Evolutionary conservation across 2,329 filamentous ascomycete species (phyloP).

Genomic region (Penicillium sp.): DNA sequence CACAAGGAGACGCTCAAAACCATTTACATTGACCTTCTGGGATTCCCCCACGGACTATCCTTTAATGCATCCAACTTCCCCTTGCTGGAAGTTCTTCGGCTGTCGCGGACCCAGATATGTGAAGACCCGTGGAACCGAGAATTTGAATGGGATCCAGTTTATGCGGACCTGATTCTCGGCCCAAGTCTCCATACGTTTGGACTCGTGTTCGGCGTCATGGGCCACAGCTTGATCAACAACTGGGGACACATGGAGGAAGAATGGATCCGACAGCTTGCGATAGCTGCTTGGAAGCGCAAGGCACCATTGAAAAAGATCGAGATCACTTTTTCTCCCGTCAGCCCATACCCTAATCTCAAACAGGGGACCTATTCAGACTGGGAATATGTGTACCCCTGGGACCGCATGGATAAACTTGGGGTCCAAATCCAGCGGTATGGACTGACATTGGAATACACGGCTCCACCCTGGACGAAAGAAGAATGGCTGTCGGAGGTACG

Average conservation of each 20-base stretch:
- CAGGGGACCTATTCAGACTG: conserved; percentile 5
- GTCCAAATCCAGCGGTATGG: conserved; percentile 4
- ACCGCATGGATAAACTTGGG: conserved; percentile 1
- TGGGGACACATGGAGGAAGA: conserved; percentile 51
- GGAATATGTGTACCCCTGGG: conserved; percentile 10
- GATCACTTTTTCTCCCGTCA: conserved; percentile 2
- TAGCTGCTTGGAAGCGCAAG: conserved; percentile 68
- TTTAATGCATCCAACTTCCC: conserved; percentile 8
- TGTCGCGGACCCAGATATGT: conserved; percentile 8
- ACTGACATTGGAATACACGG: conserved; percentile 1
- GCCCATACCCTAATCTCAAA: conserved; percentile 4
- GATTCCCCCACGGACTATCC: not conserved
- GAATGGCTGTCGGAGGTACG: conserved; percentile 3
- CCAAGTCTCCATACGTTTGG: conserved; percentile 6
- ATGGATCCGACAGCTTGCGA: conserved; percentile 62
- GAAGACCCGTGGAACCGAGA: not conserved
- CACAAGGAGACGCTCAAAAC: conserved; percentile 4
- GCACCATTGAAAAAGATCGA: conserved; percentile 7
- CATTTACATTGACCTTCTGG: conserved; percentile 5
- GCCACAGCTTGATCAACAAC: conserved; percentile 9
- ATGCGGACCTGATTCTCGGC: conserved; percentile 2
- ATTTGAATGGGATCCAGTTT: conserved; percentile 7
- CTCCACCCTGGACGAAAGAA: conserved; percentile 7
- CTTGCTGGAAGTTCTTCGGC: not conserved
- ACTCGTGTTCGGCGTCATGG: conserved; percentile 6